phyloP scores from a whole-genome alignment of 345 rosid genomes.

The Moricandia arvensis region DNA sequence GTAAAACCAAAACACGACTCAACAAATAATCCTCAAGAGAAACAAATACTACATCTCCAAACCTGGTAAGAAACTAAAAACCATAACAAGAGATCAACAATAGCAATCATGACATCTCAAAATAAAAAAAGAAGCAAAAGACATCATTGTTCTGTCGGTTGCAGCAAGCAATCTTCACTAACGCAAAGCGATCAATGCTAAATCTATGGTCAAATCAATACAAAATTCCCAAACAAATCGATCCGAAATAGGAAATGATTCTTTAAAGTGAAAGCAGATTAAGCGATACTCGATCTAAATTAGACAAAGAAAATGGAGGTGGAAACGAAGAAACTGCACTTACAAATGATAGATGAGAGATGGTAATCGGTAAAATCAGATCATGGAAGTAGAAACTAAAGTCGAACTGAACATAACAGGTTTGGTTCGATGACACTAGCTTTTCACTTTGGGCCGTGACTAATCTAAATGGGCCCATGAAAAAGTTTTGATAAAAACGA shows the following conservation, averaged over 20 bases:
- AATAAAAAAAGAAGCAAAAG: background rate
- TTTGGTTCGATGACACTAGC: background rate
- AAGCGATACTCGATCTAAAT: background rate
- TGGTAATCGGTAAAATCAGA: background rate
- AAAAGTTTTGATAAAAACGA: background rate
- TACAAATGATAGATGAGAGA: constrained; percentile 4
- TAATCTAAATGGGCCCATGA: background rate
- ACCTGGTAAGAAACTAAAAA: no score
- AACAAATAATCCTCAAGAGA: no score
- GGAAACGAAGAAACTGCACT: background rate
- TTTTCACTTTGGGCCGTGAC: constrained; percentile 6
- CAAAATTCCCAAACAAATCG: background rate
- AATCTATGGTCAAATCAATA: background rate
- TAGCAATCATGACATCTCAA: background rate
- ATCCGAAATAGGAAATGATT: background rate
- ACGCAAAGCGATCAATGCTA: background rate
- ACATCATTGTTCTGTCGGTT: background rate
- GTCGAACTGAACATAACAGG: background rate
- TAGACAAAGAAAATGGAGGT: background rate
- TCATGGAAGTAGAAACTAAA: background rate
- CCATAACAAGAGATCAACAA: no score
- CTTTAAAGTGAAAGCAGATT: background rate
- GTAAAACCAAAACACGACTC: no score
- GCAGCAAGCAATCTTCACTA: background rate
- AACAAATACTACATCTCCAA: no score